A percentile compares a stretch with the other conserved stretches of the same genome.
These are phyloP conservation scores for Verticillium albo-atrum DNA, from an alignment of 2,329 filamentous ascomycete genomes.

Conservation along the genomic window DNA sequence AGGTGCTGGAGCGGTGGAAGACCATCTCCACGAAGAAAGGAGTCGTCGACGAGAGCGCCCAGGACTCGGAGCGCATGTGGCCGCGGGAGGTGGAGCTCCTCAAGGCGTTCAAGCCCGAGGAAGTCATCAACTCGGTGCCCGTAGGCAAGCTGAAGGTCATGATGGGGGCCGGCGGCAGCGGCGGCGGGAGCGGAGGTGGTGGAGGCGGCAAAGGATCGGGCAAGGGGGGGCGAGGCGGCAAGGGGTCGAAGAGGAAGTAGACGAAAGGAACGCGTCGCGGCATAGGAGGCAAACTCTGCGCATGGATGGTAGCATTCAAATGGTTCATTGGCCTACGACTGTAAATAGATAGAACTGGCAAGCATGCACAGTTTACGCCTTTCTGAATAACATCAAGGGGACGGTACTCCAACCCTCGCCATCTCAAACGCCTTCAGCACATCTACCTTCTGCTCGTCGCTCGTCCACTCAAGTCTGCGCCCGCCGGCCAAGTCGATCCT, in stretches of 20 bases:
- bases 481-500: slow-evolving; percentile 4
- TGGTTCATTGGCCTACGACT: no score
- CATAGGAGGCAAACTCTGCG: no score
- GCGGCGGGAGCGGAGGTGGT: slow-evolving; percentile 34
- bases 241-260: slow-evolving; percentile 38
- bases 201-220: slow-evolving; percentile 24
- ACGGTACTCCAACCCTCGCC: not conserved
- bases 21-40: slow-evolving; percentile 55
- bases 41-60: slow-evolving; percentile 54
- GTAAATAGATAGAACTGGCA: no score
- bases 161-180: slow-evolving; percentile 54
- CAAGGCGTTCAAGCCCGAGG: slow-evolving; percentile 73
- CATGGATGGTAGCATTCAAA: no score
- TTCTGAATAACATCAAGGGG: not conserved
- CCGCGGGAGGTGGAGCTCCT: slow-evolving; percentile 82
- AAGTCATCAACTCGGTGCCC: slow-evolving; percentile 75
- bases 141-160: slow-evolving; percentile 78
- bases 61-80: slow-evolving; percentile 73
- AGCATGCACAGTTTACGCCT: no score
- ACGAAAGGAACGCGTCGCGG: not conserved
- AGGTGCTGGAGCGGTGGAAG: slow-evolving; percentile 81
- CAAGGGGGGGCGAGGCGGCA: slow-evolving; percentile 29
- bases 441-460: slow-evolving; percentile 10
- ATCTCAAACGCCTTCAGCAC: slow-evolving; percentile 9
- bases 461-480: slow-evolving; percentile 9